Conservation (phyloP, 495 filamentous ascomycete species). For the Penicilliopsis zonata region DNA sequence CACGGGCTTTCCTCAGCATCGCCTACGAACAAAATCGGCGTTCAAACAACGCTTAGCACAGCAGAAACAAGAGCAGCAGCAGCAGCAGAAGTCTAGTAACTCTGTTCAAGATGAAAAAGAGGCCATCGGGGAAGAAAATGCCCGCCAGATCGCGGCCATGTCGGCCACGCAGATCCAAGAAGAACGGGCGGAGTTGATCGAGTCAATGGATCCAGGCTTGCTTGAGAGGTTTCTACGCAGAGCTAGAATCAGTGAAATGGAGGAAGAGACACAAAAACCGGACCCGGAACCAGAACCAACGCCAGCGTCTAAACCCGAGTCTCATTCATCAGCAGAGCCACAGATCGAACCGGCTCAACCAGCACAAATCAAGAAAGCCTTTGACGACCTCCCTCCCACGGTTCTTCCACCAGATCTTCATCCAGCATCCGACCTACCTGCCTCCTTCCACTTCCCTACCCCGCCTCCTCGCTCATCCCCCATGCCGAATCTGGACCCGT, state of each 20-base stretch:
- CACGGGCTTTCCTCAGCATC: constrained; percentile 82
- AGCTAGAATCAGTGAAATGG: constrained; percentile 62
- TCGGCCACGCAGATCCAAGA: constrained; percentile 66
- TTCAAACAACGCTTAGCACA: constrained; percentile 60
- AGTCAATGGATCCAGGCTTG: constrained; percentile 52
- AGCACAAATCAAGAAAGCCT: too few relatives aligned
- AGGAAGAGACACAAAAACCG: not conserved
- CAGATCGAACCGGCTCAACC: too few relatives aligned
- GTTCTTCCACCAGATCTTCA: constrained; percentile 25
- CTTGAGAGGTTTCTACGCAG: constrained; percentile 67
- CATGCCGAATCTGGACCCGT: constrained; percentile 67
- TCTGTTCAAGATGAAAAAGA: constrained; percentile 41
- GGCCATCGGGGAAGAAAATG: constrained; percentile 74
- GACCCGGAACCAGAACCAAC: constrained; percentile 1
- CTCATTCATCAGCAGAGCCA: constrained; percentile 10
- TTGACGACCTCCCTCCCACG: constrained; percentile 22
- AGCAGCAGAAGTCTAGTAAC: constrained; percentile 2
- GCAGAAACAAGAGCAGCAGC: not conserved
- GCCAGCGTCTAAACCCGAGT: constrained; percentile 2
- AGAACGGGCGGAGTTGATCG: constrained; percentile 63
- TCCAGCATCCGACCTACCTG: constrained; percentile 29
- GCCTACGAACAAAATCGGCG: constrained; percentile 60
- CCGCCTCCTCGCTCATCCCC: constrained; percentile 32
- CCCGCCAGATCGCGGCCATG: constrained; percentile 63
- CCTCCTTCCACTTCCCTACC: constrained; percentile 49